Evolutionary conservation across 257 asterid genomes (phyloP).

Genomic region (Parsonsia alboflavescens): DNA sequence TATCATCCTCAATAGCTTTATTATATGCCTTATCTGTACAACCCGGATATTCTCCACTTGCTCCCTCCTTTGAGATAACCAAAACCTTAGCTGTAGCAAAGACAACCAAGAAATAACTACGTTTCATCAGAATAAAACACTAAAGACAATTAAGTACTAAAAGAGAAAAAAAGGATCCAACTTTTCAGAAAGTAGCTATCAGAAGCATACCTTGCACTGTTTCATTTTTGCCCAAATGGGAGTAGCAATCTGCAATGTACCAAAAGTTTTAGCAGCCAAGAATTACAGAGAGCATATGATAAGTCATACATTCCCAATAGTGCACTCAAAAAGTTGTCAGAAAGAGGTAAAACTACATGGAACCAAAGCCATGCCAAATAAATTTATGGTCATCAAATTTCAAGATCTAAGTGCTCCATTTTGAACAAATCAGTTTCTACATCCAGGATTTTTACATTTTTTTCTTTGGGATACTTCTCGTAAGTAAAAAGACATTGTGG

Average conservation of each 20-base stretch:
- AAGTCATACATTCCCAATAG: neutral
- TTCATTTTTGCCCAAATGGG: conserved; percentile 53
- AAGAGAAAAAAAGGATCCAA: neutral
- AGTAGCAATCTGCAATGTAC: conserved; percentile 61
- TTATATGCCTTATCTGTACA: conserved; percentile 61
- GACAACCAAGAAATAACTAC: conserved; percentile 6
- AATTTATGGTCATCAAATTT: neutral
- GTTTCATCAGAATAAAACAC: neutral
- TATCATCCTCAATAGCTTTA: conserved; percentile 67
- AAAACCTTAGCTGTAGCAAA: conserved; percentile 39
- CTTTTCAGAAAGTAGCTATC: conserved; percentile 12
- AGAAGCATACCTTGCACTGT: conserved; percentile 37
- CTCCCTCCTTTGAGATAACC: conserved; percentile 73
- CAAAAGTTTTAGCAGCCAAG: conserved; percentile 17
- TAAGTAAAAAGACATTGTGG: neutral
- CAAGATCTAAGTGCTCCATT: neutral
- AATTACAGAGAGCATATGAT: neutral
- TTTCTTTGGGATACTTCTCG: neutral
- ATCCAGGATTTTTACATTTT: neutral
- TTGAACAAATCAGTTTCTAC: neutral
- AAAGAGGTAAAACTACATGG: neutral
- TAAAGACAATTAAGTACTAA: neutral
- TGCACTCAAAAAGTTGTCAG: neutral
- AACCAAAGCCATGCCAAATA: neutral
- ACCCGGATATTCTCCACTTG: conserved; percentile 82